Evolutionary conservation across 192 early-diverging fungal species (phyloP).

Genomic region (Rhizoclosmatium sp.): DNA sequence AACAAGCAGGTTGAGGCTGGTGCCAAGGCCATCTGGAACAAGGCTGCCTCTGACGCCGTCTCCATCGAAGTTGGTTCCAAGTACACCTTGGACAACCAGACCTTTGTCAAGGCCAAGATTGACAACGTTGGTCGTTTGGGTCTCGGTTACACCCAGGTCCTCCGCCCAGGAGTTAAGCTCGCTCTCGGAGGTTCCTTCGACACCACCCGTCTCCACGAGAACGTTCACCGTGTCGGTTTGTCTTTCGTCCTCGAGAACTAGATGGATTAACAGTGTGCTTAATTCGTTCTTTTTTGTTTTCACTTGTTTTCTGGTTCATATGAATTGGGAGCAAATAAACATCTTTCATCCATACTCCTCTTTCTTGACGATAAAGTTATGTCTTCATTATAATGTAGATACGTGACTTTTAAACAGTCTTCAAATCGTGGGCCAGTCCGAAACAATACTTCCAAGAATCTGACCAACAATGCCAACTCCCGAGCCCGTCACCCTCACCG

Average conservation of each 20-base stretch:
- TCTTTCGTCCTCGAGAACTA: constrained; percentile 91
- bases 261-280: constrained; percentile 19
- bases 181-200: constrained; percentile 92
- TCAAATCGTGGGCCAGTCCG: too few relatives aligned
- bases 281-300: too few relatives aligned
- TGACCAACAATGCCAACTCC: background rate
- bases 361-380: too few relatives aligned
- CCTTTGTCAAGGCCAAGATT: constrained; percentile 84
- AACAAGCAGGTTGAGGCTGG: constrained; percentile 91
- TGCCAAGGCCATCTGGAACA: constrained; percentile 91
- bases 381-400: too few relatives aligned
- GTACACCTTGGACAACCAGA: constrained; percentile 86
- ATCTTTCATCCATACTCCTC: too few relatives aligned
- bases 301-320: too few relatives aligned
- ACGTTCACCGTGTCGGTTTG: constrained; percentile 95
- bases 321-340: too few relatives aligned
- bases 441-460: background rate
- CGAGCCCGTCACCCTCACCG: background rate
- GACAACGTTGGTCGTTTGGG: constrained; percentile 84
- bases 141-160: constrained; percentile 90
- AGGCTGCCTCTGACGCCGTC: constrained; percentile 72
- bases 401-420: too few relatives aligned
- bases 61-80: constrained; percentile 94
- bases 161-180: constrained; percentile 95
- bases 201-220: constrained; percentile 88